Evolutionary conservation across 768 basidiomycete genomes (phyloP).

Genomic region (Psilocybe subaeruginosa): DNA sequence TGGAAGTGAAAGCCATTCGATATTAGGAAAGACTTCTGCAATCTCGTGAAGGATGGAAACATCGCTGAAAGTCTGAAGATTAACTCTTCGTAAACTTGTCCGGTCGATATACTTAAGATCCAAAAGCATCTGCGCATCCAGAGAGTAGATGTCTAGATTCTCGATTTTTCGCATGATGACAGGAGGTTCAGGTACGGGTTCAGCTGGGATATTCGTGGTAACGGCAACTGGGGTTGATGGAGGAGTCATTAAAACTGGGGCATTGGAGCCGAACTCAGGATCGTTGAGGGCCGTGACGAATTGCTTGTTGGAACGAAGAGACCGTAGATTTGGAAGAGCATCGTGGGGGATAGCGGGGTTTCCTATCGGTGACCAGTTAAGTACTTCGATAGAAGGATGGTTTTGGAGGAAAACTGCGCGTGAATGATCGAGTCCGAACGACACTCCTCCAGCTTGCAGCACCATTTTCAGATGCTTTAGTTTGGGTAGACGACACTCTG

Average conservation of each 20-base stretch:
- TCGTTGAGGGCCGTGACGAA: slow-evolving; percentile 38
- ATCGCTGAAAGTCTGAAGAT: slow-evolving; percentile 32
- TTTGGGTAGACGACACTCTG: slow-evolving; percentile 38
- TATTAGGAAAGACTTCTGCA: slow-evolving; percentile 38
- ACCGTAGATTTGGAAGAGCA: slow-evolving; percentile 43
- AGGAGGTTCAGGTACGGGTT: slow-evolving; percentile 17
- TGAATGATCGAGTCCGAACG: slow-evolving; percentile 34
- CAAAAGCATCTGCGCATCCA: slow-evolving; percentile 32
- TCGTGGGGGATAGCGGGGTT: slow-evolving; percentile 34
- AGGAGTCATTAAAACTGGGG: slow-evolving; percentile 19
- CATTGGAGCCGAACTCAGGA: slow-evolving; percentile 13
- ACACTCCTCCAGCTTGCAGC: slow-evolving; percentile 41
- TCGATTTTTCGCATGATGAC: slow-evolving; percentile 33
- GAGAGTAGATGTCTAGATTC: slow-evolving; percentile 33
- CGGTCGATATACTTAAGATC: slow-evolving; percentile 32
- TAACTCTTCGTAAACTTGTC: slow-evolving; percentile 33
- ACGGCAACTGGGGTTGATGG: slow-evolving; percentile 25
- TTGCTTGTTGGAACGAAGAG: slow-evolving; percentile 36
- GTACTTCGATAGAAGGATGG: slow-evolving; percentile 49
- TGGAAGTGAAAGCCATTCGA: slow-evolving; percentile 45
- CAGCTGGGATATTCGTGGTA: slow-evolving; percentile 16
- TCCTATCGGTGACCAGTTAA: slow-evolving; percentile 47
- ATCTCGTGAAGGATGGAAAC: slow-evolving; percentile 32
- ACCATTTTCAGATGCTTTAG: slow-evolving; percentile 44
- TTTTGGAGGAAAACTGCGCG: slow-evolving; percentile 42